Percentiles rank a stretch among this genome's conserved stretches.
Evolutionary conservation across 2,329 filamentous ascomycete species (phyloP).

Genomic region (Talaromyces sp.): DNA sequence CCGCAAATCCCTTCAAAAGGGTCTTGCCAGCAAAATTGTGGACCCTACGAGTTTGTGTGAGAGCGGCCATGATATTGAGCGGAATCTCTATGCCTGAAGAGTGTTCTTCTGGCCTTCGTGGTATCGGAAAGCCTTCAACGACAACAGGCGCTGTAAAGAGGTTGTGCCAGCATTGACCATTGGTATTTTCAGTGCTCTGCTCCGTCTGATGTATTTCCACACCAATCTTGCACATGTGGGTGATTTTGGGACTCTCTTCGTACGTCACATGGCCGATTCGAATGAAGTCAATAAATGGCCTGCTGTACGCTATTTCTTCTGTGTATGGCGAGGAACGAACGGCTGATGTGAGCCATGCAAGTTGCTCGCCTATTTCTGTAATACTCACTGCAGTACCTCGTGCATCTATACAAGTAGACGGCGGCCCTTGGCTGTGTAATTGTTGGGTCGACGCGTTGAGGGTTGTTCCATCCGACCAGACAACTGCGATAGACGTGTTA

Average conservation of each 20-base stretch:
- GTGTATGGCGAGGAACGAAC: conserved; percentile 19
- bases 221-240: conserved; percentile 2
- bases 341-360: conserved; percentile 31
- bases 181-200: neutral
- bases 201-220: neutral
- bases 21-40: conserved; percentile 19
- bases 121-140: conserved; percentile 26
- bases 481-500: neutral
- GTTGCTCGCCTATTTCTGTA: conserved; percentile 29
- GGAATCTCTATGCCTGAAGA: conserved; percentile 26
- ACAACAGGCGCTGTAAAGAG: conserved; percentile 24
- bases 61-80: conserved; percentile 5
- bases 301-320: conserved; percentile 12
- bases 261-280: neutral
- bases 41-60: conserved; percentile 11
- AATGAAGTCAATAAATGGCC: conserved; percentile 5
- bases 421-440: neutral
- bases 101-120: conserved; percentile 9
- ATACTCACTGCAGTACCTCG: conserved; percentile 13
- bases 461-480: neutral
- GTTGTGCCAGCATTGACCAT: conserved; percentile 25
- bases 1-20: conserved; percentile 31
- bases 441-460: neutral
- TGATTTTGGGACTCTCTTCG: neutral
- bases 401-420: neutral